A percentile compares a stretch with the other conserved stretches of the same genome.
These are phyloP conservation scores for Taphrina flavorubra DNA, from an alignment of 1,139 yeast genomes.

Conservation along the genomic window DNA sequence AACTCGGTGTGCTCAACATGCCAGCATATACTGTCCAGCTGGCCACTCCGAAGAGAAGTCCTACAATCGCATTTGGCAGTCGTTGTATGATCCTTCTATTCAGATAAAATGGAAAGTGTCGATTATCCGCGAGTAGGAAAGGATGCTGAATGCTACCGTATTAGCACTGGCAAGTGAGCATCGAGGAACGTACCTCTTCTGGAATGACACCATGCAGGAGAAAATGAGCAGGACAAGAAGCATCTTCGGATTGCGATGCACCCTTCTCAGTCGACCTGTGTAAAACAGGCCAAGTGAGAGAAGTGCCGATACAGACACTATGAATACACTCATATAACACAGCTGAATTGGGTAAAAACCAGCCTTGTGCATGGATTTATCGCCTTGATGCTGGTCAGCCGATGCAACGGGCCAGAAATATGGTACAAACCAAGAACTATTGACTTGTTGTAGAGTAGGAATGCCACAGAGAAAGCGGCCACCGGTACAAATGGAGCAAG, in stretches of 20 bases:
- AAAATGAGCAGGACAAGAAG: background rate
- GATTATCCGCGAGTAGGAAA: conserved; percentile 87
- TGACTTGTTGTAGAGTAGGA: conserved; percentile 73
- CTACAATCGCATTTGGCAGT: conserved; percentile 59
- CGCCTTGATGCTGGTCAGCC: conserved; percentile 58
- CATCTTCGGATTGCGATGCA: background rate
- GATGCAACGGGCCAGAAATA: background rate
- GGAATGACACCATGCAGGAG: background rate
- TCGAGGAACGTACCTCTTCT: background rate
- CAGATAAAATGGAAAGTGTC: conserved; percentile 89
- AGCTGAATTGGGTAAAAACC: conserved; percentile 78
- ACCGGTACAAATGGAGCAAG: conserved; percentile 45
- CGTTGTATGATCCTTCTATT: conserved; percentile 56
- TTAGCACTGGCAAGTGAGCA: conserved; percentile 54
- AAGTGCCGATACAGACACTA: conserved; percentile 67
- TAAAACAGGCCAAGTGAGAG: background rate
- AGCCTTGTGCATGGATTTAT: conserved; percentile 79
- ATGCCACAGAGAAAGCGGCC: conserved; percentile 61
- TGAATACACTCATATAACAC: conserved; percentile 73
- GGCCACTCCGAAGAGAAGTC: conserved; percentile 56
- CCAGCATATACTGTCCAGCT: conserved; percentile 69
- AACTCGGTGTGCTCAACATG: conserved; percentile 47
- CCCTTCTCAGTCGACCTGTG: background rate
- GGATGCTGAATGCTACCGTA: conserved; percentile 79
- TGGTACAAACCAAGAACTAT: conserved; percentile 63